phyloP scores from a whole-genome alignment of 1,139 yeast genomes.

The Hansenula lynferdii region DNA sequence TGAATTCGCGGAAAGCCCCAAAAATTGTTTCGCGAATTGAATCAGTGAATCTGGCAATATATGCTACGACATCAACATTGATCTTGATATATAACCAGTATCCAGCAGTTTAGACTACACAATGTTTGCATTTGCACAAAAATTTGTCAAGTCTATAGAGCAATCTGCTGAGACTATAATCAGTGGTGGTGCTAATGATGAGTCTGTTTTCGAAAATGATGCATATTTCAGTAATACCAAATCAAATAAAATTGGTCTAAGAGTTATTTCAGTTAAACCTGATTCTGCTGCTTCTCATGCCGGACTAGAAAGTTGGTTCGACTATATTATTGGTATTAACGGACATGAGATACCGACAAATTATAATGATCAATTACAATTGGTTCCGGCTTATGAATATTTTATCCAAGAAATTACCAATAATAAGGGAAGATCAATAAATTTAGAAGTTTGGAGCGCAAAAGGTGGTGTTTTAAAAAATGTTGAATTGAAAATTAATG shows the following conservation, averaged over 20 bases:
- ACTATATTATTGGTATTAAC: slow-evolving; percentile 73
- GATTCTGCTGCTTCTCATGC: slow-evolving; percentile 37
- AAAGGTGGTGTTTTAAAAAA: slow-evolving; percentile 74
- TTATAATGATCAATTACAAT: slow-evolving; percentile 28
- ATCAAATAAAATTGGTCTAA: slow-evolving; percentile 42
- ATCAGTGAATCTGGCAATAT: no score
- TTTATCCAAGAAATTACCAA: slow-evolving; percentile 25
- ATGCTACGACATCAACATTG: no score
- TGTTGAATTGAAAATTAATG: slow-evolving; percentile 39
- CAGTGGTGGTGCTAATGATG: slow-evolving; percentile 25
- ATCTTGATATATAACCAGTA: no score
- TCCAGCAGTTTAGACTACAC: no score
- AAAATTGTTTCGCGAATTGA: no score
- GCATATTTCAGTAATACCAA: slow-evolving; percentile 49
- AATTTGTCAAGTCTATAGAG: slow-evolving; percentile 74
- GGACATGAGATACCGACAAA: slow-evolving; percentile 65
- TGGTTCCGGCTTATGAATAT: slow-evolving; percentile 32
- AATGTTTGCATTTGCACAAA: slow-evolving; percentile 90
- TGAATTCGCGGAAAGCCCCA: no score
- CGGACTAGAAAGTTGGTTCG: slow-evolving; percentile 81
- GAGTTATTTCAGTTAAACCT: slow-evolving; percentile 46
- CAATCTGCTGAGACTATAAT: slow-evolving; percentile 34
- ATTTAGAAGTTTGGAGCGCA: slow-evolving; percentile 78
- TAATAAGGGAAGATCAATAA: slow-evolving; percentile 33
- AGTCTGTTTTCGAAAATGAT: slow-evolving; percentile 30